A percentile compares a stretch with the other conserved stretches of the same genome.
Evolutionary conservation across 371 early-diverging fungal genomes (phyloP).

Genomic region (Syncephalastrum monosporum): DNA sequence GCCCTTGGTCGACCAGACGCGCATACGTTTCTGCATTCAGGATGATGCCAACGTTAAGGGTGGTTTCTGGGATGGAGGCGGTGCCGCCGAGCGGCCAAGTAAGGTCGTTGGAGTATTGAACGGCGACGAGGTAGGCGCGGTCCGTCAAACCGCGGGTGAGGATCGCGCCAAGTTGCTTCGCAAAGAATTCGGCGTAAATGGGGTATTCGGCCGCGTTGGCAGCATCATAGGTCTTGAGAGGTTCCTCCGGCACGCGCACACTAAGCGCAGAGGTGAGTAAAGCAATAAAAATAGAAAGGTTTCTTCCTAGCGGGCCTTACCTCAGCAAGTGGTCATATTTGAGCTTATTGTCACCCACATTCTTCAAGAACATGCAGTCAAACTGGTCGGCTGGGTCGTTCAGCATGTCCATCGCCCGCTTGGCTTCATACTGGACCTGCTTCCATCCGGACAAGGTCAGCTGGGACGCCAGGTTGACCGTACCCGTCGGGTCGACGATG

Average conservation of each 20-base stretch:
- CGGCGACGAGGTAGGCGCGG: conserved; percentile 60
- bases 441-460: conserved; percentile 57
- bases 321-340: conserved; percentile 67
- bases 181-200: conserved; percentile 49
- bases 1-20: conserved; percentile 80
- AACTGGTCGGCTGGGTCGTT: conserved; percentile 71
- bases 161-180: conserved; percentile 45
- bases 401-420: conserved; percentile 58
- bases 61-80: conserved; percentile 14
- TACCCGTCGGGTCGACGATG: conserved; percentile 83
- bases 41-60: conserved; percentile 62
- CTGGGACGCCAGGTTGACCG: conserved; percentile 74
- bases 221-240: conserved; percentile 40
- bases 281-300: neutral
- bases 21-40: conserved; percentile 65
- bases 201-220: conserved; percentile 60
- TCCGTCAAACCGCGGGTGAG: conserved; percentile 68
- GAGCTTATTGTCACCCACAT: conserved; percentile 60
- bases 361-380: conserved; percentile 69
- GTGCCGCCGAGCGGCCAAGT: conserved; percentile 37
- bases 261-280: conserved; percentile 5
- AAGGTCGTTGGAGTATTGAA: conserved; percentile 27
- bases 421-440: conserved; percentile 65
- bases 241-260: conserved; percentile 13
- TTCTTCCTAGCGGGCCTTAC: conserved; percentile 13